Conservation (phyloP, 805 yeast species). For the Pichia sporocuriosa region DNA sequence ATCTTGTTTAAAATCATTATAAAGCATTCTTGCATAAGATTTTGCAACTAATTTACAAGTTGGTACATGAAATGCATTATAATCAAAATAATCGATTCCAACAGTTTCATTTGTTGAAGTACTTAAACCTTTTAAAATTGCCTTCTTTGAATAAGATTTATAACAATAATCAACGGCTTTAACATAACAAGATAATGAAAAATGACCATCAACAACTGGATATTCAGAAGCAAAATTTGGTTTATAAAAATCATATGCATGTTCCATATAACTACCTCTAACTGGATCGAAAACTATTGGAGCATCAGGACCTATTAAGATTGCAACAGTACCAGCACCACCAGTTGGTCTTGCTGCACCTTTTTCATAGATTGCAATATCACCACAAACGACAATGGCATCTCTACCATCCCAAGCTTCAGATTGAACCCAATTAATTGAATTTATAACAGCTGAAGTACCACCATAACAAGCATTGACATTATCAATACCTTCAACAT, state of each 20-base stretch:
- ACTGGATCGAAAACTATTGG: constrained; percentile 86
- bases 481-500: constrained; percentile 94
- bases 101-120: constrained; percentile 43
- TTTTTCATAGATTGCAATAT: constrained; percentile 92
- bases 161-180: constrained; percentile 88
- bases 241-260: constrained; percentile 96
- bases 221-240: constrained; percentile 95
- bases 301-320: constrained; percentile 95
- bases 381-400: constrained; percentile 95
- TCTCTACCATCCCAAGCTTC: constrained; percentile 97
- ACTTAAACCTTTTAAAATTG: constrained; percentile 44
- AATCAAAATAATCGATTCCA: constrained; percentile 76
- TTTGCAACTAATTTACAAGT: constrained; percentile 92
- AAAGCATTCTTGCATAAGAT: constrained; percentile 85
- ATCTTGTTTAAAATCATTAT: constrained; percentile 76
- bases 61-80: constrained; percentile 96
- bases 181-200: constrained; percentile 87
- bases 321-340: constrained; percentile 96
- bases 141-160: constrained; percentile 72
- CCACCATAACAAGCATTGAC: constrained; percentile 98
- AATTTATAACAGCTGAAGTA: constrained; percentile 88
- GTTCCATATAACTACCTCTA: constrained; percentile 92
- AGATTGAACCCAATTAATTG: constrained; percentile 94
- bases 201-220: constrained; percentile 97
- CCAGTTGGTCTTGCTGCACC: constrained; percentile 99